Evolutionary conservation across 352 stramenopile species (phyloP).

Genomic region (Pythium phragmitis): DNA sequence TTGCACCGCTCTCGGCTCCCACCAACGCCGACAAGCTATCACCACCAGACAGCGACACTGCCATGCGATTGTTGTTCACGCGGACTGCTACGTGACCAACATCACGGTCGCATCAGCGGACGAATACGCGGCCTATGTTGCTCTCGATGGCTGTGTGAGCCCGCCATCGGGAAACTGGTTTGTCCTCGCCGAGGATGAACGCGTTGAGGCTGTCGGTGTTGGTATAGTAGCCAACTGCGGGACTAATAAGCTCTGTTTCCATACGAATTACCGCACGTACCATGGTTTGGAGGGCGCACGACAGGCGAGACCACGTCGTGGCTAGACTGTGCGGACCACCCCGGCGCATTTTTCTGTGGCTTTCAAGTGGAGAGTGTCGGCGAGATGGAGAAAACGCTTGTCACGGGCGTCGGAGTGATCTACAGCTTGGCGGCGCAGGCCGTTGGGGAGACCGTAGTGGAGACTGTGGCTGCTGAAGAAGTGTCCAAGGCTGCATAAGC

Average conservation of each 20-base stretch:
- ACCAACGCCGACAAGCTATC: neutral
- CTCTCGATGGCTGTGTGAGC: neutral
- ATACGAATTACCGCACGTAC: neutral
- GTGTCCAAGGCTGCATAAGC: neutral
- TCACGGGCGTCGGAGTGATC: neutral
- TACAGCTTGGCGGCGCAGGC: neutral
- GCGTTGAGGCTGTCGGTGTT: constrained; percentile 2
- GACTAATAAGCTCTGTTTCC: neutral
- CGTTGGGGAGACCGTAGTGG: neutral
- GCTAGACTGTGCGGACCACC: neutral
- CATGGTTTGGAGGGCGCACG: neutral
- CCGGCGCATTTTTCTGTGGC: neutral
- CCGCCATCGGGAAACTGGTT: neutral
- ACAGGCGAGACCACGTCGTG: neutral
- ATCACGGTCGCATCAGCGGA: neutral
- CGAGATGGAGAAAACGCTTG: neutral
- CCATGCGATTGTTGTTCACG: neutral
- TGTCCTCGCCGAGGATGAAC: constrained; percentile 6
- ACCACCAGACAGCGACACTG: neutral
- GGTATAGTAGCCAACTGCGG: neutral
- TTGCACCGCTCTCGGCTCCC: neutral
- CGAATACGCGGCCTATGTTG: neutral
- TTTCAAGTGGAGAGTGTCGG: neutral
- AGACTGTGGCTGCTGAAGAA: neutral
- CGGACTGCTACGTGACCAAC: neutral